phyloP scores from a whole-genome alignment of 2,329 filamentous ascomycete genomes.

The Neurospora sp. region DNA sequence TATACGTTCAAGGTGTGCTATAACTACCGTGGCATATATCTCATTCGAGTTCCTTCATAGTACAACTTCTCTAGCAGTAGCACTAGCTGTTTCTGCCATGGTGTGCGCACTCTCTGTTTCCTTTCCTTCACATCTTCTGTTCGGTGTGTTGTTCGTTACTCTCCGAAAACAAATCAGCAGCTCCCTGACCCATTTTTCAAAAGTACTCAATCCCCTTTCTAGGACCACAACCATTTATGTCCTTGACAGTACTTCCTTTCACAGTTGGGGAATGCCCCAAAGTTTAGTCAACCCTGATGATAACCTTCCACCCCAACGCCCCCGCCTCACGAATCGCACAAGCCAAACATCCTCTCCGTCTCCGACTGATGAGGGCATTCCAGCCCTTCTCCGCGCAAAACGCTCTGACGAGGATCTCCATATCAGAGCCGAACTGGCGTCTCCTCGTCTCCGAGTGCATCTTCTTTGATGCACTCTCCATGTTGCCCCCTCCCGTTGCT shows the following conservation, averaged over 20 bases:
- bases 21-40: not conserved
- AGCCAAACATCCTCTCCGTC: slow-evolving; percentile 57
- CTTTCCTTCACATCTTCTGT: not conserved
- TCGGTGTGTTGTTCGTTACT: not conserved
- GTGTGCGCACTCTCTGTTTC: not conserved
- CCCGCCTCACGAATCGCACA: slow-evolving; percentile 69
- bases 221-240: not conserved
- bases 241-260: not conserved
- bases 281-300: slow-evolving; percentile 46
- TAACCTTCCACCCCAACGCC: slow-evolving; percentile 57
- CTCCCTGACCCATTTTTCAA: not conserved
- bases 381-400: slow-evolving; percentile 65
- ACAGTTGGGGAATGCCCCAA: not conserved
- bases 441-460: slow-evolving; percentile 48
- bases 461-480: slow-evolving; percentile 33
- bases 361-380: slow-evolving; percentile 61
- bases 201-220: not conserved
- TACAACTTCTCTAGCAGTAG: not conserved
- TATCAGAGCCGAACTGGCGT: slow-evolving; percentile 51
- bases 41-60: not conserved
- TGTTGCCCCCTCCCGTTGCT: not conserved
- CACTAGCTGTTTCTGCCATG: not conserved
- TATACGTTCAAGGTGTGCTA: not conserved
- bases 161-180: not conserved
- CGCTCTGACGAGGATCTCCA: slow-evolving; percentile 62